A percentile compares a stretch with the other conserved stretches of the same genome.
phyloP scores from a whole-genome alignment of 208 protist species.

The Naegleria gruberi region DNA sequence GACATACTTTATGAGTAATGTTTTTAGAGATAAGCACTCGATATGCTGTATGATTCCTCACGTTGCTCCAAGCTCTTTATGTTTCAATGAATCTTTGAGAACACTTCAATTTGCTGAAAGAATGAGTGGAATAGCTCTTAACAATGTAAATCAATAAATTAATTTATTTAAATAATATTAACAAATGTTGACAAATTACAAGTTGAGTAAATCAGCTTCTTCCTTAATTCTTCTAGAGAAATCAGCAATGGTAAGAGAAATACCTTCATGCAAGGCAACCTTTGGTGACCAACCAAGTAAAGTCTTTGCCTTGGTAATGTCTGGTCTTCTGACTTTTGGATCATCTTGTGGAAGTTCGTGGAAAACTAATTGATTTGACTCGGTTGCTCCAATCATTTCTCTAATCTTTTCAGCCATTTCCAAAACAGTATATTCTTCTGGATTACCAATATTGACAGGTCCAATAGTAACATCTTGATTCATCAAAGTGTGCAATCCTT shows the following conservation, averaged over 20 bases:
- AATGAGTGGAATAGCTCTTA: not conserved
- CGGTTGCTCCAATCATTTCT: conserved; percentile 35
- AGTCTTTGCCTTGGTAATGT: conserved; percentile 52
- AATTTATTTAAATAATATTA: not conserved
- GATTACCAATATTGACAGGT: conserved; percentile 62
- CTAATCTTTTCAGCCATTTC: conserved; percentile 51
- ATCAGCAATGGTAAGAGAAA: conserved; percentile 43
- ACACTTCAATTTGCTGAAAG: not conserved
- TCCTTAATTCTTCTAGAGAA: conserved; percentile 31
- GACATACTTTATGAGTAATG: conserved; percentile 55
- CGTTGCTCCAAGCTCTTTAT: not conserved
- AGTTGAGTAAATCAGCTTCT: not conserved
- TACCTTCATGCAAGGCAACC: conserved; percentile 47
- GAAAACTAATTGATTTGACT: conserved; percentile 21
- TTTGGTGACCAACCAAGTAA: conserved; percentile 52
- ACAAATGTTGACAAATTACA: not conserved
- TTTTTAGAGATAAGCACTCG: not conserved
- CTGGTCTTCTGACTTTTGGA: conserved; percentile 51
- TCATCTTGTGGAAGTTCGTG: conserved; percentile 43
- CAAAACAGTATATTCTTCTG: conserved; percentile 54
- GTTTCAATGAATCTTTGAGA: not conserved
- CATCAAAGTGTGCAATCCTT: conserved; percentile 50
- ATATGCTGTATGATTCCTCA: not conserved
- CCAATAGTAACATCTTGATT: conserved; percentile 50
- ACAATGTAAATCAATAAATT: not conserved